Conservation (phyloP, 176 grass and related monocot genomes). For the Oryza australiensis region DNA sequence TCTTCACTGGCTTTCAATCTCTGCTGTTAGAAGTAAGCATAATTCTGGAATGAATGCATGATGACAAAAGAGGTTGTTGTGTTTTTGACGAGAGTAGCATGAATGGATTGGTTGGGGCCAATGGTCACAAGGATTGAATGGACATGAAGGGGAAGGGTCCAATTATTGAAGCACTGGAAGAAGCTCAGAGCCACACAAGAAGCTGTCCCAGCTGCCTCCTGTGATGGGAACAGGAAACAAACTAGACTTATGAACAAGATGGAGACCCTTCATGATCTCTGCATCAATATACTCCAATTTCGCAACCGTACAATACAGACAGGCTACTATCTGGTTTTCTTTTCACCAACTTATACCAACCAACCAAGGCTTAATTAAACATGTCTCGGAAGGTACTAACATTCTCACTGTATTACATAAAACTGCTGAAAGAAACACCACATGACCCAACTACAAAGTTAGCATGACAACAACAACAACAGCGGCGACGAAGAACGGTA, state of each 20-base stretch:
- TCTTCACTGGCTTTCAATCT: neutral
- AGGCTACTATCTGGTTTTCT: neutral
- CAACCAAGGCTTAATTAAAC: conserved; percentile 22
- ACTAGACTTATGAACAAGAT: conserved; percentile 37
- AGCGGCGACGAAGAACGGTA: neutral
- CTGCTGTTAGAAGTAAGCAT: neutral
- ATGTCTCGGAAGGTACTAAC: neutral
- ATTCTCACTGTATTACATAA: conserved; percentile 28
- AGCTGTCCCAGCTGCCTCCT: conserved; percentile 39
- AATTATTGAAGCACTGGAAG: conserved; percentile 46
- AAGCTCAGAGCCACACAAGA: conserved; percentile 43
- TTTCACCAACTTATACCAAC: conserved; percentile 22
- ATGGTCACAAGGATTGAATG: neutral
- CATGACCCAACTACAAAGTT: conserved; percentile 15
- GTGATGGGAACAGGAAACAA: conserved; percentile 50
- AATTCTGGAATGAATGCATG: neutral
- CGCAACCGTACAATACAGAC: neutral
- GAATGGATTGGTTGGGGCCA: neutral
- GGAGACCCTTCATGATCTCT: conserved; percentile 17
- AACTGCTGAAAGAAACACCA: conserved; percentile 21
- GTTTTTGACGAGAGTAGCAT: neutral
- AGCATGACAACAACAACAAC: neutral
- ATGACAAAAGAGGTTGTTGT: neutral
- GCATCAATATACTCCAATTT: neutral
- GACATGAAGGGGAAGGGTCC: neutral